A percentile compares a stretch with the other conserved stretches of the same genome.
Conservation (phyloP, 31 red algal species). For the Odonthalia washingtoniensis region DNA sequence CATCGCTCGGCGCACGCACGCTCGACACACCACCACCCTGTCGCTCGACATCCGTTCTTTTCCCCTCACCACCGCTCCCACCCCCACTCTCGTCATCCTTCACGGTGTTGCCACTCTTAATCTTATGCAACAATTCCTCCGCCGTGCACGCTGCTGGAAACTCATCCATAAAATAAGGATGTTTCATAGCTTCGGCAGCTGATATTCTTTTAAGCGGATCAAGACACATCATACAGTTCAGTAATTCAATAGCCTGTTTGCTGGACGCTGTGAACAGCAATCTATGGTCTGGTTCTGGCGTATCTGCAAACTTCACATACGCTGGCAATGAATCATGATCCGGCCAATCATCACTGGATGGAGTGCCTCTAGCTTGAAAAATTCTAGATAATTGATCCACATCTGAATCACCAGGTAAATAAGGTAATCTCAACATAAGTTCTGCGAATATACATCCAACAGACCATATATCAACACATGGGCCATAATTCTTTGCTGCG, state of each 20-base stretch:
- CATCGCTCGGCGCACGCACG: too few species aligned
- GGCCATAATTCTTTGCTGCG: constrained; percentile 90
- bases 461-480: constrained; percentile 94
- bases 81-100: constrained; percentile 44
- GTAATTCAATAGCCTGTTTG: constrained; percentile 66
- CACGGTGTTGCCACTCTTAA: constrained; percentile 72
- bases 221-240: constrained; percentile 79
- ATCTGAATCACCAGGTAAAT: constrained; percentile 91
- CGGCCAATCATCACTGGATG: constrained; percentile 85
- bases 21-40: neutral
- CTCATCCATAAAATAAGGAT: constrained; percentile 86
- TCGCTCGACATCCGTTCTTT: neutral
- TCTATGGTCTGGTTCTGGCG: constrained; percentile 65
- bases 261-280: constrained; percentile 80
- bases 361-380: constrained; percentile 82
- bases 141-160: constrained; percentile 62
- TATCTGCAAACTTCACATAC: constrained; percentile 75
- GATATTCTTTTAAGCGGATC: constrained; percentile 77
- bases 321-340: too few species aligned
- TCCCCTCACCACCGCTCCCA: neutral
- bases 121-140: constrained; percentile 55
- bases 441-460: constrained; percentile 99
- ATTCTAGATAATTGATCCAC: constrained; percentile 94
- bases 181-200: constrained; percentile 81
- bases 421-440: constrained; percentile 85